Evolutionary conservation across 306 rosid species (phyloP), one percentile per base, ranked within the genome.

Genomic region (Boehmeria nivea): DNA sequence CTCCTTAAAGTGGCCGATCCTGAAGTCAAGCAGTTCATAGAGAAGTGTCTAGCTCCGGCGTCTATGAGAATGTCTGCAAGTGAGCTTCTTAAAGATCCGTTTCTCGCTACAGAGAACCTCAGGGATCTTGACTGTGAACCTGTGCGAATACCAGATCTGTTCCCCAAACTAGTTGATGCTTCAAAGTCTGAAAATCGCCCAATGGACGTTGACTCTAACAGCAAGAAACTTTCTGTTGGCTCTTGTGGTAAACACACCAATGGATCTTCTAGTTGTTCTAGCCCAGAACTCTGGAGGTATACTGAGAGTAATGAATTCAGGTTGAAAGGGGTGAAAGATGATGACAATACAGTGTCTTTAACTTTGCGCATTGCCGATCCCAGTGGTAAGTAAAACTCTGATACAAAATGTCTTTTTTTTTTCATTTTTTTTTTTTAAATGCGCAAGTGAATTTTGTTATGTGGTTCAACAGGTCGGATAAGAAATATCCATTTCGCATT

Each of bases 1-100:
- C 96, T 91, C 18, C 43, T 61, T 21, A 85, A 77, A 73, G 96
- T 91, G 66, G 65, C 12, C 50, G 85, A 87, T 59, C 84, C 78
- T 4, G 64, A 81, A 71, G 74, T 83, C 40, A 91, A 76, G 78
- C 82, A 72, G 65, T 87, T 91, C 71, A 91, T 91, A 19, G 96
- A 85, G 71, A 91, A 78, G 71, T 91, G 98, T 75, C 61, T 91
- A 44, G 95, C 67, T 77, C 93, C 95, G 46, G 85, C 84, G 50
- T 65, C 93, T 27, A 40, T 55, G 82, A 83, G 99, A 77, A 43
- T 69, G 62, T 58, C 83, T 18, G 96, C 96, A 15, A 47, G 71
- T 13, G 95, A 91, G 56, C 84, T 91, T 43, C 69, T 91, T 81
- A 81, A 82, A 52, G 95, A 87, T 73, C 86, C 96, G 24, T 87